Evolutionary conservation across 2,329 filamentous ascomycete genomes (phyloP), one percentile per base, ranked within the genome.

Genomic region (Apiospora koreana): DNA sequence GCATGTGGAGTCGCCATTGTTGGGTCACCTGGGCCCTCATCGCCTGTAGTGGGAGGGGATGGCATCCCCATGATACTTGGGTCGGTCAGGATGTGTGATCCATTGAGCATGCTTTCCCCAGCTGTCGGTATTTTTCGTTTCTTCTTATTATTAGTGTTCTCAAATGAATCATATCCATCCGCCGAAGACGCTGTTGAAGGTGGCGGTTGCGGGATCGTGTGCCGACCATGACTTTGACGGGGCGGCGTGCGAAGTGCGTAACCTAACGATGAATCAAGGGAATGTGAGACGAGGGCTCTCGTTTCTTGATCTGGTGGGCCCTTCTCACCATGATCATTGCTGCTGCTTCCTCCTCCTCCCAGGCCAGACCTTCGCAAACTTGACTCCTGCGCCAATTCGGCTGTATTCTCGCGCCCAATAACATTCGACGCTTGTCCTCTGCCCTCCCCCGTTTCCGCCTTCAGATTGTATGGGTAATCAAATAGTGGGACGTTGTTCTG

Each of bases 91-190:
- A 77, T 77, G 71, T 87, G 85, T 8, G 79, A 77, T 2, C 81
- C 81, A 67, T 82, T 83, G 25, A 86, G 75, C 3, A 81, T 88
- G 18, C 90, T 86, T 76, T 93, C 93, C 23, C 93, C 93, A 12
- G 94, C 94, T 0, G 94, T 94, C 0, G 96, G 96, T 46, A 99
- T 98, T 83, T 99, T 99, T 75, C 96, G 89, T 82, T 99, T 98
- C 85, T 98, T 99, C 83, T 99, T 99, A 80, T 99, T 99, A 81
- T 97, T 98, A 45, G 94, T 97, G 77, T 98, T 98, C 81, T 99
- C 96, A 77, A 98, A 97, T 8, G 94, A 96, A 80, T 99, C 96
- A 80, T 98, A 98, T 18, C 95, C 94, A 79, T 98, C 95, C 14
- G 89, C 84, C 2, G 92, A 92, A 5, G 91, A 92, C 7, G 89